Percentiles rank a stretch among this genome's conserved stretches.
Evolutionary conservation across 306 rosid species (phyloP).

Genomic region (Inga leiocalycina): DNA sequence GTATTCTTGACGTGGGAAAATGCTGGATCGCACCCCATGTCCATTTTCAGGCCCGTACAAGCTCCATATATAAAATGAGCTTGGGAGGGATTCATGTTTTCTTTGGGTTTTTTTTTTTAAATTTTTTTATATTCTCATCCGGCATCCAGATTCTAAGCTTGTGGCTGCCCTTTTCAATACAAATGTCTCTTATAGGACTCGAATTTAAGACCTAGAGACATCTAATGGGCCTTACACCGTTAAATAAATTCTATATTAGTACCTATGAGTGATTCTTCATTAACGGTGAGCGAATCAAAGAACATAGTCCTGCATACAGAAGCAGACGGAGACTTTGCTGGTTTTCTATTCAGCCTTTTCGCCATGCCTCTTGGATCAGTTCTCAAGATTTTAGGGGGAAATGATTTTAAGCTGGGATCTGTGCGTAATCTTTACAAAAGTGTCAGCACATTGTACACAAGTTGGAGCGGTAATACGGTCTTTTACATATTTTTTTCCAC

Average conservation of each 20-base stretch:
- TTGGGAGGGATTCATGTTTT: too few relatives aligned
- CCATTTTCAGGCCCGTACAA: too few relatives aligned
- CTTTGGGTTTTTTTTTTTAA: too few relatives aligned
- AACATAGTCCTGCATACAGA: slow-evolving; percentile 7
- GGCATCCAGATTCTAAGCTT: accelerated
- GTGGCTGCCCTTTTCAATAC: too few relatives aligned
- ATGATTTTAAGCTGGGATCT: not conserved
- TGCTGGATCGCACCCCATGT: too few relatives aligned
- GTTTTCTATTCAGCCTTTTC: slow-evolving; percentile 25
- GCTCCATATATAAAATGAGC: too few relatives aligned
- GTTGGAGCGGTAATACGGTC: too few relatives aligned
- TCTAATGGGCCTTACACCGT: not conserved
- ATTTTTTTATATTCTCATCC: too few relatives aligned
- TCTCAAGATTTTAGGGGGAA: not conserved
- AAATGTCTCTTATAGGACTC: too few relatives aligned
- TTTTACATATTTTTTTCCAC: too few relatives aligned
- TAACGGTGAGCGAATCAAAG: not conserved
- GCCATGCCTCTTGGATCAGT: slow-evolving; percentile 16
- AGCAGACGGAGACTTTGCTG: slow-evolving; percentile 6
- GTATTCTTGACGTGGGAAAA: too few relatives aligned
- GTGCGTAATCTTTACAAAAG: slow-evolving; percentile 9
- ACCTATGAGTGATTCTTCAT: not conserved
- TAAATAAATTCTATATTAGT: not conserved
- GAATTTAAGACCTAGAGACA: too few relatives aligned
- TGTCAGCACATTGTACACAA: not conserved